phyloP scores from a whole-genome alignment of 768 basidiomycete genomes.

The Suillus luteus region DNA sequence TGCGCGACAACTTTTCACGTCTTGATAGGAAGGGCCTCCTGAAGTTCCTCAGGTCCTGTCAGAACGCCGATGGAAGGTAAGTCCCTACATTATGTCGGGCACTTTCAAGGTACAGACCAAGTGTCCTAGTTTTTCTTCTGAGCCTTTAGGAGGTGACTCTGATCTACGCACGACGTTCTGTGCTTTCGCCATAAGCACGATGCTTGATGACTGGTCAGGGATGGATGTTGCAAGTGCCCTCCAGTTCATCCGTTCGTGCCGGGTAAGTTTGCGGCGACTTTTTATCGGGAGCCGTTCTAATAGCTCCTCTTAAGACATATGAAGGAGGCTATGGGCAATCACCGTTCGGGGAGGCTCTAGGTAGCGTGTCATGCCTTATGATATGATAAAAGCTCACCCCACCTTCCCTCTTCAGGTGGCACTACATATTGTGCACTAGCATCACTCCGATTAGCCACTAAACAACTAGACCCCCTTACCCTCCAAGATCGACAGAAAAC shows the following conservation, averaged over 20 bases:
- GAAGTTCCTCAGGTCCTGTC: conserved; percentile 68
- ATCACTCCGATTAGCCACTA: conserved; percentile 57
- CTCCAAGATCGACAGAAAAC: conserved; percentile 51
- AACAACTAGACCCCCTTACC: conserved; percentile 26
- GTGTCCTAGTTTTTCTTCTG: conserved; percentile 61
- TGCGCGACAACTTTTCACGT: conserved; percentile 79
- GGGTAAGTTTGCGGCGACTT: conserved; percentile 48
- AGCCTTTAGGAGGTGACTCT: conserved; percentile 67
- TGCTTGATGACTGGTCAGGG: conserved; percentile 81
- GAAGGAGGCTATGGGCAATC: conserved; percentile 92
- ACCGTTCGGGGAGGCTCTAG: conserved; percentile 83
- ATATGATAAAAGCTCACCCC: background rate
- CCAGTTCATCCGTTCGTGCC: conserved; percentile 66
- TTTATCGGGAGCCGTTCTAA: background rate
- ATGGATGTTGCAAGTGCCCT: conserved; percentile 64
- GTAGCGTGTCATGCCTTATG: conserved; percentile 32
- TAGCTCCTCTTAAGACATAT: conserved; percentile 52
- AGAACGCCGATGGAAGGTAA: conserved; percentile 83
- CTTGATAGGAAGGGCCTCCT: conserved; percentile 73
- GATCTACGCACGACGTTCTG: conserved; percentile 87
- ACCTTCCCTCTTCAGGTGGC: conserved; percentile 57
- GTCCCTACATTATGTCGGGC: conserved; percentile 17
- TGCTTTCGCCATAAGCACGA: conserved; percentile 78
- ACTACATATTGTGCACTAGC: conserved; percentile 93
- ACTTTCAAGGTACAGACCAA: conserved; percentile 5